Evolutionary conservation across 2,329 filamentous ascomycete genomes (phyloP).

Genomic region (Xylariaceae sp.): DNA sequence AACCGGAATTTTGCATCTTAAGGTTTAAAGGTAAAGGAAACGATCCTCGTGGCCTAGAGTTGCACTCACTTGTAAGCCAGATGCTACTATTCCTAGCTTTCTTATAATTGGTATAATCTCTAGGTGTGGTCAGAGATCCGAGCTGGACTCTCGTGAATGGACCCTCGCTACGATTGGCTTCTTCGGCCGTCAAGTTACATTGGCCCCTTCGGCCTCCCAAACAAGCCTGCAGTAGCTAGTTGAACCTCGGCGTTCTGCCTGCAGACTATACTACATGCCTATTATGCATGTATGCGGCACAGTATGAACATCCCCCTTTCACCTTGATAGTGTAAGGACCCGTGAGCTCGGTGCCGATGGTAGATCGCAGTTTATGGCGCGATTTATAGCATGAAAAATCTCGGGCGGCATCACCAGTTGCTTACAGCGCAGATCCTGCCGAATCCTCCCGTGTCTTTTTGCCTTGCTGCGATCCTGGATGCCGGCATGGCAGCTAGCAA

Average conservation of each 20-base stretch:
- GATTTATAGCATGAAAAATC: conserved; percentile 18
- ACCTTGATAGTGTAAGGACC: conserved; percentile 9
- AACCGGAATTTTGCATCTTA: conserved; percentile 12
- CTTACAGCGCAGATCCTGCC: conserved; percentile 7
- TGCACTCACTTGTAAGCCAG: conserved; percentile 16
- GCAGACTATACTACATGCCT: conserved; percentile 8
- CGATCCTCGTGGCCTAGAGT: conserved; percentile 14
- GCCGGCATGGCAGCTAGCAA: not conserved
- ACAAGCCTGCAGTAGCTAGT: not conserved
- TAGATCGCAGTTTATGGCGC: conserved; percentile 28
- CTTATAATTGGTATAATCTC: conserved; percentile 14
- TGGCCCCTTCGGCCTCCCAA: not conserved
- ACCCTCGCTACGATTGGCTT: not conserved
- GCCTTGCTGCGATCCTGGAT: not conserved
- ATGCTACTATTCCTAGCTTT: conserved; percentile 10
- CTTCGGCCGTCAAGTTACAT: not conserved
- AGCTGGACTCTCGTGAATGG: not conserved
- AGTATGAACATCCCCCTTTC: conserved; percentile 12
- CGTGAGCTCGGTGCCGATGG: conserved; percentile 25
- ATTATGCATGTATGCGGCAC: conserved; percentile 12
- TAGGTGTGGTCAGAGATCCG: conserved; percentile 14
- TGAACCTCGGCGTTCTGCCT: conserved; percentile 1
- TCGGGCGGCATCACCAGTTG: not conserved
- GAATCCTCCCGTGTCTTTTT: not conserved
- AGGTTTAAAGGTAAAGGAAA: not conserved